These are phyloP conservation scores for Neonectria hederae DNA, from an alignment of 2,329 filamentous ascomycete genomes.

Conservation along the genomic window DNA sequence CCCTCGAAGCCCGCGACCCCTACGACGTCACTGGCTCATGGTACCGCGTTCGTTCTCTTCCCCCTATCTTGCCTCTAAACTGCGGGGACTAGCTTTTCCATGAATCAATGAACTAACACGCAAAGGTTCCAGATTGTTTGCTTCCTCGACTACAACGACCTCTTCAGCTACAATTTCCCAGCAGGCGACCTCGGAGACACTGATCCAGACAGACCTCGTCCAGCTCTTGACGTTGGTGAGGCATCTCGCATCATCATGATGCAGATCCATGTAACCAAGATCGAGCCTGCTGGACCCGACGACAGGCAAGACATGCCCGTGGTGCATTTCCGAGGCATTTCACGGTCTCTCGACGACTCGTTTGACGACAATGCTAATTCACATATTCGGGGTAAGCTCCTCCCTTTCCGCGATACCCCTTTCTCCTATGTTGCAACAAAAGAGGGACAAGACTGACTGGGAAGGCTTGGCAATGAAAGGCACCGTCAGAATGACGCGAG, in stretches of 20 bases:
- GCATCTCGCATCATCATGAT: constrained; percentile 76
- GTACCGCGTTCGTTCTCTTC: constrained; percentile 64
- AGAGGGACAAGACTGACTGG: constrained; percentile 28
- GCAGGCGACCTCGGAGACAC: constrained; percentile 47
- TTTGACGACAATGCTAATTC: constrained; percentile 77
- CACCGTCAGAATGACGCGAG: constrained; percentile 69
- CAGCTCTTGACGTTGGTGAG: constrained; percentile 69
- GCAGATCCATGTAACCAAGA: constrained; percentile 68
- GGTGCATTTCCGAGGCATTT: constrained; percentile 73
- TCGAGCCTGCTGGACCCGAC: constrained; percentile 67
- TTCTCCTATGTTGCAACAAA: background rate
- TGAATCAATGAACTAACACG: constrained; percentile 26
- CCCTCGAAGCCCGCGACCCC: constrained; percentile 68
- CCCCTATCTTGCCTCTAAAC: background rate
- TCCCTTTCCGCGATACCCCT: too few relatives aligned
- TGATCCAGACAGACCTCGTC: constrained; percentile 55
- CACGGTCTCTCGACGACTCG: constrained; percentile 68
- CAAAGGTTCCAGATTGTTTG: constrained; percentile 51
- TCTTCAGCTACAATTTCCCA: constrained; percentile 78
- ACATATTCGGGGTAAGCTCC: constrained; percentile 66
- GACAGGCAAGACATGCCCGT: constrained; percentile 69
- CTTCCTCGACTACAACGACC: constrained; percentile 74
- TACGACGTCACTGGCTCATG: constrained; percentile 77
- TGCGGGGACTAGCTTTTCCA: background rate
- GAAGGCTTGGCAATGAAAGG: constrained; percentile 53